Evolutionary conservation across 805 yeast genomes (phyloP).

Genomic region (Saccharomycopsis schoenii): DNA sequence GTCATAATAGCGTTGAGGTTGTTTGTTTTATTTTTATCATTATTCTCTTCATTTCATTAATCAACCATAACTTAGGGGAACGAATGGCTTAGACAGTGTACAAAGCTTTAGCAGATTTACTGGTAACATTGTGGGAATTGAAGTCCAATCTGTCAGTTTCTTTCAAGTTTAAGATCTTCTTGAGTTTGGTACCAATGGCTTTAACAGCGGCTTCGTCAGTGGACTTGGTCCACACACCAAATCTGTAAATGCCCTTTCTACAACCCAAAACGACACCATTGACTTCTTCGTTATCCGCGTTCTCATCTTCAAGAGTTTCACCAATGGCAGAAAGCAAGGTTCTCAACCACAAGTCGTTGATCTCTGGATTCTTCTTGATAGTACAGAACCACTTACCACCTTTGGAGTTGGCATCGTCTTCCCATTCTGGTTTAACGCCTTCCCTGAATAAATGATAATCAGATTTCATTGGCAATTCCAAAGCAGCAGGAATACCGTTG

Average conservation of each 20-base stretch:
- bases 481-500: conserved; percentile 87
- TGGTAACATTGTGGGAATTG: conserved; percentile 42
- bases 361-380: conserved; percentile 45
- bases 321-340: conserved; percentile 86
- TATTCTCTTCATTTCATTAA: background rate
- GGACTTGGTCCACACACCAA: conserved; percentile 90
- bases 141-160: conserved; percentile 76
- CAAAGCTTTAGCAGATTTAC: conserved; percentile 8
- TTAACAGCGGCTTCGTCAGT: conserved; percentile 53
- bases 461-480: conserved; percentile 81
- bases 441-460: conserved; percentile 94
- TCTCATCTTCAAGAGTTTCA: conserved; percentile 68
- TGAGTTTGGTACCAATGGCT: conserved; percentile 79
- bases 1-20: too few relatives aligned
- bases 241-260: conserved; percentile 71
- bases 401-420: conserved; percentile 71
- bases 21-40: too few relatives aligned
- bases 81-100: conserved; percentile 1
- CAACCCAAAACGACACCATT: conserved; percentile 89
- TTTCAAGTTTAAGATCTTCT: conserved; percentile 68
- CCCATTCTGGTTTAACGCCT: conserved; percentile 98
- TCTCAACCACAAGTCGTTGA: conserved; percentile 89
- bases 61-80: background rate
- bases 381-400: conserved; percentile 94
- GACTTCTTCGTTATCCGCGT: conserved; percentile 60